phyloP scores from a whole-genome alignment of 352 stramenopile species.

The Globisporangium orthogonon region DNA sequence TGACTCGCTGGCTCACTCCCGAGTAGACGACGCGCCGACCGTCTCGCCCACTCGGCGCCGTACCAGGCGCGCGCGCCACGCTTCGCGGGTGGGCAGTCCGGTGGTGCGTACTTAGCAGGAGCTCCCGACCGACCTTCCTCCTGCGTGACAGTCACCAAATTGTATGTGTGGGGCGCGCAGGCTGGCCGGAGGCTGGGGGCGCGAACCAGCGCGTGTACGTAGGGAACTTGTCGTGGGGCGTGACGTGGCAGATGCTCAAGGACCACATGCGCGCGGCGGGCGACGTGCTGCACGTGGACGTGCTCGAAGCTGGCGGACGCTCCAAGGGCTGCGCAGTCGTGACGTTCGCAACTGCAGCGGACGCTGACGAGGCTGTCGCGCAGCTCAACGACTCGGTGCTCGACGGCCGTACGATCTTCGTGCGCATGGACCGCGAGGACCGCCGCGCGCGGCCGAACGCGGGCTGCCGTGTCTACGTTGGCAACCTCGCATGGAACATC shows the following conservation, averaged over 20 bases:
- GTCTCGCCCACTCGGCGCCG: slow-evolving; percentile 46
- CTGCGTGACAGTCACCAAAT: background rate
- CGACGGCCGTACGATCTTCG: slow-evolving; percentile 90
- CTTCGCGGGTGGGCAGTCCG: slow-evolving; percentile 6
- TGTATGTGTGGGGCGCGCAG: background rate
- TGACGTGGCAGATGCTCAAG: slow-evolving; percentile 80
- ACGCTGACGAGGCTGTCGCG: slow-evolving; percentile 78
- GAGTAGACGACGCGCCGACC: slow-evolving; percentile 56
- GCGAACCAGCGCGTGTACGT: slow-evolving; percentile 66
- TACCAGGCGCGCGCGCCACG: slow-evolving; percentile 30
- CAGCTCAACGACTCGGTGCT: slow-evolving; percentile 91
- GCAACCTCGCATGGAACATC: slow-evolving; percentile 90
- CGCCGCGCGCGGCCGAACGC: slow-evolving; percentile 22
- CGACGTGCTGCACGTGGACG: slow-evolving; percentile 53
- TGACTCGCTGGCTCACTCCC: background rate
- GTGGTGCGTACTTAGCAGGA: background rate
- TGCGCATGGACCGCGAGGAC: slow-evolving; percentile 90
- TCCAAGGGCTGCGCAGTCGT: slow-evolving; percentile 93
- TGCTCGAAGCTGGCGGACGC: slow-evolving; percentile 60
- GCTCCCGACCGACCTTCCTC: background rate
- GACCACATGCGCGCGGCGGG: slow-evolving; percentile 74
- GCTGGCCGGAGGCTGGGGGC: background rate
- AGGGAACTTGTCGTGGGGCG: slow-evolving; percentile 80
- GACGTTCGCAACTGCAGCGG: slow-evolving; percentile 82
- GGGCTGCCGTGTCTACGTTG: slow-evolving; percentile 78